Evolutionary conservation across 2,329 filamentous ascomycete species (phyloP).

Genomic region (Pseudocercospora crystallina): DNA sequence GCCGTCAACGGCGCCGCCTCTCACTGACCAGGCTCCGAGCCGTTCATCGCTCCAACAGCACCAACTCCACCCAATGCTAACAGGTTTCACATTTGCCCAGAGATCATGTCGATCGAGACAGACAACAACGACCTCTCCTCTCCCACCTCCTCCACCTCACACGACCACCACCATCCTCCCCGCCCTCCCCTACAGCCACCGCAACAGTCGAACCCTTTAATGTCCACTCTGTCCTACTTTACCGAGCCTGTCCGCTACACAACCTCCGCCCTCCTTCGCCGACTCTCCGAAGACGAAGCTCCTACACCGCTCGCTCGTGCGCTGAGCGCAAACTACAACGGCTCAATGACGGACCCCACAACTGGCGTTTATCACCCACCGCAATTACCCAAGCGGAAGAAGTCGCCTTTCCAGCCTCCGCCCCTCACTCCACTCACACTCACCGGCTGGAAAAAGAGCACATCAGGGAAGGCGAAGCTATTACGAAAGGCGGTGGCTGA

Average conservation of each 20-base stretch:
- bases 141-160: background rate
- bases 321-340: conserved; percentile 41
- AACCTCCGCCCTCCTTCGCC: conserved; percentile 47
- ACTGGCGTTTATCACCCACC: conserved; percentile 59
- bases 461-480: conserved; percentile 61
- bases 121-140: conserved; percentile 2
- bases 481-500: conserved; percentile 76
- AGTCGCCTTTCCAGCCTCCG: conserved; percentile 81
- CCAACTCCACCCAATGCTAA: too few species aligned
- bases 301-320: conserved; percentile 38
- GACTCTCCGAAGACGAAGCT: conserved; percentile 47
- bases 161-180: conserved; percentile 1
- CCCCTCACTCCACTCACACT: conserved; percentile 80
- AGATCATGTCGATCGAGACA: conserved; percentile 2
- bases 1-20: too few species aligned
- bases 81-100: too few species aligned
- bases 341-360: conserved; percentile 35
- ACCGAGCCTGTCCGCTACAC: conserved; percentile 52
- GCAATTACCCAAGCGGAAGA: conserved; percentile 54
- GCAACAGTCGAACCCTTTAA: conserved; percentile 13
- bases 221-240: conserved; percentile 44
- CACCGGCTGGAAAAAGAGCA: conserved; percentile 63
- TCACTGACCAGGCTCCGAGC: too few species aligned
- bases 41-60: too few species aligned
- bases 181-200: conserved; percentile 9